A percentile compares a stretch with the other conserved stretches of the same genome.
phyloP scores from a whole-genome alignment of 768 basidiomycete genomes.

The Porpolomopsis calyptriformis region DNA sequence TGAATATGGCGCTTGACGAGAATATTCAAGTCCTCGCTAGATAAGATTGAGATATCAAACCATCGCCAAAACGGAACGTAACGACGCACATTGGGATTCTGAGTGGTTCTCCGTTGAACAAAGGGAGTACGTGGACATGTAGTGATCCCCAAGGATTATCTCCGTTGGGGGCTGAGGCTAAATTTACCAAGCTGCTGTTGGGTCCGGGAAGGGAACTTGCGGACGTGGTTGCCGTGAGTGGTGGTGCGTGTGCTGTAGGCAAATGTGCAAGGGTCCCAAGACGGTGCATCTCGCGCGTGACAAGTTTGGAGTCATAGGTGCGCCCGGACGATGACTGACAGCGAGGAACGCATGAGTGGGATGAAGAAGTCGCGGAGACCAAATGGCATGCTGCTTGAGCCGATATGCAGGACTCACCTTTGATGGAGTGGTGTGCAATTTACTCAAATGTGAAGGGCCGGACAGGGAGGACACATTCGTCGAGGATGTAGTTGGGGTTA shows the following conservation, averaged over 20 bases:
- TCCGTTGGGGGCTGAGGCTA: slow-evolving; percentile 34
- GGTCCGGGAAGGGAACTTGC: slow-evolving; percentile 36
- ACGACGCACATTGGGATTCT: slow-evolving; percentile 64
- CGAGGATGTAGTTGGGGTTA: neutral
- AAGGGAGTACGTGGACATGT: slow-evolving; percentile 78
- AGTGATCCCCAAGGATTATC: slow-evolving; percentile 73
- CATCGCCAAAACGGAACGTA: neutral
- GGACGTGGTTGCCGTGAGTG: slow-evolving; percentile 40
- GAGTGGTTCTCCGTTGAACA: slow-evolving; percentile 87
- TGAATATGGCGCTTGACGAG: slow-evolving; percentile 74
- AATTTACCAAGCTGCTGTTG: slow-evolving; percentile 24
- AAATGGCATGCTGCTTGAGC: neutral
- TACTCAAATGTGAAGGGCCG: slow-evolving; percentile 19
- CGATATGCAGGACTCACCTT: slow-evolving; percentile 27
- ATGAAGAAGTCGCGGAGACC: slow-evolving; percentile 6
- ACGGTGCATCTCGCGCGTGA: slow-evolving; percentile 78
- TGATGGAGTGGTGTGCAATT: slow-evolving; percentile 41
- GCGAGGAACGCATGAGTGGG: slow-evolving; percentile 8
- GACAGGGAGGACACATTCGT: slow-evolving; percentile 21
- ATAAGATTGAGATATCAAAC: slow-evolving; percentile 5
- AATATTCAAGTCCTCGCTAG: slow-evolving; percentile 78
- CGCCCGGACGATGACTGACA: slow-evolving; percentile 47
- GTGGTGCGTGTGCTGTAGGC: slow-evolving; percentile 42
- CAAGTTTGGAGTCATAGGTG: slow-evolving; percentile 71
- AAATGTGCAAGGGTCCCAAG: slow-evolving; percentile 52